These are phyloP conservation scores for Larix kaempferi DNA, from an alignment of 75 land plant genomes.

Conservation along the genomic window DNA sequence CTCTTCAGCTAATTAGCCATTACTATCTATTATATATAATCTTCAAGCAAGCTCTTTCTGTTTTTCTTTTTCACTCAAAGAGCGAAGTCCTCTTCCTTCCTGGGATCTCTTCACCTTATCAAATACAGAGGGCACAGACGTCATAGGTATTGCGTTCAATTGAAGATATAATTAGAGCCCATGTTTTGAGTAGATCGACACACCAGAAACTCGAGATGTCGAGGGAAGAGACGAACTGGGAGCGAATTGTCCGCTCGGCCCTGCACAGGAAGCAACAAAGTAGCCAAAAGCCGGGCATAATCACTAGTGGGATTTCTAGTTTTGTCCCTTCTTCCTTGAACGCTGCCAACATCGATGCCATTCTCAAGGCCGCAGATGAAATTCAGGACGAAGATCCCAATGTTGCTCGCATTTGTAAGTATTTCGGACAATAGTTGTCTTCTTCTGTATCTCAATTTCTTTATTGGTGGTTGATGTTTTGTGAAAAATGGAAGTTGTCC, in stretches of 20 bases:
- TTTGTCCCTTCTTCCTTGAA: slow-evolving; percentile 79
- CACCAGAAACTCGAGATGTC: not conserved
- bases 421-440: not conserved
- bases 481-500: not conserved
- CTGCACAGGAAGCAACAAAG: slow-evolving; percentile 21
- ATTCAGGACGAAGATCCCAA: slow-evolving; percentile 68
- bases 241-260: slow-evolving; percentile 41
- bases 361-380: slow-evolving; percentile 85
- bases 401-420: slow-evolving; percentile 82
- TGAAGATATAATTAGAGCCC: no score
- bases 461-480: not conserved
- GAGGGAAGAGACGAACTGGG: slow-evolving; percentile 42
- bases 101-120: no score
- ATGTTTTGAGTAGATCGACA: no score
- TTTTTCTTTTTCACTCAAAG: no score
- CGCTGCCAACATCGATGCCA: slow-evolving; percentile 68
- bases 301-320: slow-evolving; percentile 48
- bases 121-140: no score
- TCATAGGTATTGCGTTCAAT: no score
- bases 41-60: no score
- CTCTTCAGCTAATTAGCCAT: no score
- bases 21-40: no score
- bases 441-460: not conserved
- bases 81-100: no score
- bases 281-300: slow-evolving; percentile 17